Conservation (phyloP, 257 asterid species). For the Salvia miltiorrhiza region DNA sequence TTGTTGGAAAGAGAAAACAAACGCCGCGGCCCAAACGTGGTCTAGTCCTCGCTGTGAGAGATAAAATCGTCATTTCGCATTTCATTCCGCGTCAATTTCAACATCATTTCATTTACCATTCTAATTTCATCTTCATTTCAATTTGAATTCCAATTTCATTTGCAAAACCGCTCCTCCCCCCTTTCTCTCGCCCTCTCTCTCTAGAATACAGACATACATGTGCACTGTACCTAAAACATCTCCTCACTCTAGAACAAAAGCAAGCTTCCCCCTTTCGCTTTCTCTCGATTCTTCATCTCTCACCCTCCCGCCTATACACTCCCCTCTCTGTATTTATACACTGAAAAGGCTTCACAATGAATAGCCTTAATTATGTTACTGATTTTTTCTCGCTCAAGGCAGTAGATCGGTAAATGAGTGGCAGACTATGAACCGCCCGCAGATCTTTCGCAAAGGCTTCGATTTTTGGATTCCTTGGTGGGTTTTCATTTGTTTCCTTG, state of each 20-base stretch:
- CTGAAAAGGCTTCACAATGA: slow-evolving; percentile 14
- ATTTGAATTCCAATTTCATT: slow-evolving; percentile 26
- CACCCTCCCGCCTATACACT: slow-evolving; percentile 14
- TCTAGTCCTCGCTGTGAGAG: not conserved
- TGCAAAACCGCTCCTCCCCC: slow-evolving; percentile 27
- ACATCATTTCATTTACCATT: slow-evolving; percentile 42
- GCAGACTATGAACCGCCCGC: slow-evolving; percentile 10
- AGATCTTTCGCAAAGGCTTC: slow-evolving; percentile 34
- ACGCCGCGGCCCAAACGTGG: not conserved
- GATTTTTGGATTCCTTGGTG: slow-evolving; percentile 28
- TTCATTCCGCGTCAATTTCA: slow-evolving; percentile 28
- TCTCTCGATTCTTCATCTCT: slow-evolving; percentile 29
- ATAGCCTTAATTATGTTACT: not conserved
- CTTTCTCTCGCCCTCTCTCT: slow-evolving; percentile 26
- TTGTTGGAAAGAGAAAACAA: not conserved
- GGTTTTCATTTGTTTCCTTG: slow-evolving; percentile 6
- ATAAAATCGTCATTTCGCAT: not conserved
- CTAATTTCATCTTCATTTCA: slow-evolving; percentile 14
- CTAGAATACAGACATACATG: slow-evolving; percentile 19
- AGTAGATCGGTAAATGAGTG: slow-evolving; percentile 28
- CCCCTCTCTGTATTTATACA: not conserved
- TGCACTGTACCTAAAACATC: slow-evolving; percentile 25
- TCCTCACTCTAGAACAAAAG: slow-evolving; percentile 25
- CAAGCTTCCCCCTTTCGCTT: slow-evolving; percentile 33
- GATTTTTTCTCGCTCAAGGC: slow-evolving; percentile 5